Evolutionary conservation across 1,139 yeast species (phyloP), one percentile per base, ranked within the genome.

Genomic region (Debaryomyces robertsiae): DNA sequence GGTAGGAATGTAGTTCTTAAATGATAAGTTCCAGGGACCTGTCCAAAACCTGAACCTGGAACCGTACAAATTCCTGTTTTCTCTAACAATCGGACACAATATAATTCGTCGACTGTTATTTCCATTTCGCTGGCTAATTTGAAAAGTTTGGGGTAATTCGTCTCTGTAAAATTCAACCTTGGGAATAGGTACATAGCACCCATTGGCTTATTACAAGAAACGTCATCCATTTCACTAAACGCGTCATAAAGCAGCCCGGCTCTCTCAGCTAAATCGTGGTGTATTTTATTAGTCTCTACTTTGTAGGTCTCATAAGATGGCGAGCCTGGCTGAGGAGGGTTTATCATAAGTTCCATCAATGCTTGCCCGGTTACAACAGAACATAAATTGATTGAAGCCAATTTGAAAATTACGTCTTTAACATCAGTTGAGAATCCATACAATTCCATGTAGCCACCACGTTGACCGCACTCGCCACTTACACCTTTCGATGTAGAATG

Each of bases 111-210:
- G 28, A 91, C 82, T 36, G 78, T 73, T 54, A 78, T 60, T 19
- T 78, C 79, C 27, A 64, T 60, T 39, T 72, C 70, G 35, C 67
- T 65, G 22, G 97, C 95, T 36, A 73, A 75, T 15, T 69, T 72
- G 40, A 79, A 72, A 16, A 91, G 89, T 51, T 75, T 76, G 16
- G 65, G 63, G 53, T 68, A 73, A 11, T 50, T 40, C 17, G 58
- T 58, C 22, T 70, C 67, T 15, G 88, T 81, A 40, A 94, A 69
- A 34, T 77, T 62, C 49, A 93, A 71, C 48, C 71, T 75, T 28
- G 98, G 98, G 81, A 89, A 93, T 46, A 94, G 73, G 65, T 93
- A 93, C 98, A 93, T 93, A 32, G 98, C 98, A 51, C 98, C 98
- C 73, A 85, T 81, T 36, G 98, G 98, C 53, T 78, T 78, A 65